phyloP scores from a whole-genome alignment of 106 monocot species.

The Gastrodia elata region DNA sequence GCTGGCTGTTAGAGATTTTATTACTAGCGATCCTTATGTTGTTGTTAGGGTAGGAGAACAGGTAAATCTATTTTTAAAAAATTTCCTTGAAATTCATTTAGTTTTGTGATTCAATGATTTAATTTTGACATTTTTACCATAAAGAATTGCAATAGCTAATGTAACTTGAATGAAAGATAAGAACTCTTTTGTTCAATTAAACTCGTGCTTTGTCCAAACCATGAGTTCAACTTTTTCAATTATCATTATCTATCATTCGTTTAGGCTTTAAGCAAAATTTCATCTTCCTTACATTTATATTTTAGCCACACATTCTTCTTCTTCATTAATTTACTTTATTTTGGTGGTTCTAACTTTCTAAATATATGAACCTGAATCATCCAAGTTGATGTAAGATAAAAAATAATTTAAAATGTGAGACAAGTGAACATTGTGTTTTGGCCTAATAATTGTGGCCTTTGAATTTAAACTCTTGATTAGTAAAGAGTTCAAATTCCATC shows the following conservation, averaged over 20 bases:
- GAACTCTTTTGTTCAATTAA: background rate
- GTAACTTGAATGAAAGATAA: background rate
- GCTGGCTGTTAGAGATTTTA: constrained; percentile 78
- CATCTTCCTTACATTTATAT: background rate
- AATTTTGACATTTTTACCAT: background rate
- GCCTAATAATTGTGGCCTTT: too few species aligned
- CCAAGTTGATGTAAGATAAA: too few species aligned
- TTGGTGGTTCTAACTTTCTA: too few species aligned
- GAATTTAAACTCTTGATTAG: too few species aligned
- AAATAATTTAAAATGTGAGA: too few species aligned
- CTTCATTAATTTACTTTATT: background rate
- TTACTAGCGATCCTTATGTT: constrained; percentile 91
- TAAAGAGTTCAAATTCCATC: too few species aligned
- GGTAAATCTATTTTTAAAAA: constrained; percentile 24
- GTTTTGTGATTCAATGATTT: background rate
- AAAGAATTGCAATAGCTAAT: background rate
- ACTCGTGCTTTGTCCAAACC: background rate
- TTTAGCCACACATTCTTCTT: background rate
- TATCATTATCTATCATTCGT: too few species aligned
- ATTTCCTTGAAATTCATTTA: background rate
- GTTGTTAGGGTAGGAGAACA: constrained; percentile 52
- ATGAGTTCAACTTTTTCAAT: too few species aligned
- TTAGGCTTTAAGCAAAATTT: too few species aligned
- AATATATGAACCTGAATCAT: too few species aligned
- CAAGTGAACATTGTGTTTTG: too few species aligned